phyloP scores from a whole-genome alignment of 805 yeast genomes.

The Candida ovalis region DNA sequence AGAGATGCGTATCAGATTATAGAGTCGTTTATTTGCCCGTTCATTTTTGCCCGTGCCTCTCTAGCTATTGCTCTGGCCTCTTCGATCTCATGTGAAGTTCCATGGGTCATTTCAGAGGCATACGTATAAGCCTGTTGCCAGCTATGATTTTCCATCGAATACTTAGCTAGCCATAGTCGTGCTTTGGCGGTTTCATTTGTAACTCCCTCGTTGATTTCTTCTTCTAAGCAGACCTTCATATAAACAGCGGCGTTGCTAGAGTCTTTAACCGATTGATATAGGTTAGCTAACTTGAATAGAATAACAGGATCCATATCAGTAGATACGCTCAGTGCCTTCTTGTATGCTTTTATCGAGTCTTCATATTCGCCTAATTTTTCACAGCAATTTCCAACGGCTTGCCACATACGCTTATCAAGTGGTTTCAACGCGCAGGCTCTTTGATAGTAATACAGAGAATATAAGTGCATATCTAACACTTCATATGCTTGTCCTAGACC shows the following conservation, averaged over 20 bases:
- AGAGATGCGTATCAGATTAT: too few relatives aligned
- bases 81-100: conserved; percentile 81
- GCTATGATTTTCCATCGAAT: conserved; percentile 51
- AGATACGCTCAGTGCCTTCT: conserved; percentile 61
- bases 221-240: conserved; percentile 67
- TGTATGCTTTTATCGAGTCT: conserved; percentile 78
- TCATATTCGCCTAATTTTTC: conserved; percentile 66
- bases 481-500: conserved; percentile 98
- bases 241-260: conserved; percentile 49
- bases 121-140: conserved; percentile 68
- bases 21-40: conserved; percentile 2
- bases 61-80: conserved; percentile 83
- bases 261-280: conserved; percentile 58
- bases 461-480: conserved; percentile 90
- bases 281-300: conserved; percentile 61
- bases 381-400: conserved; percentile 85
- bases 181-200: conserved; percentile 78
- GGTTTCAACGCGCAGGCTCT: conserved; percentile 87
- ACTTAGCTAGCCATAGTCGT: conserved; percentile 78
- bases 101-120: conserved; percentile 67
- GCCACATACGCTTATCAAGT: conserved; percentile 92
- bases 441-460: conserved; percentile 89
- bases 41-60: conserved; percentile 62
- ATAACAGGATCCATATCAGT: conserved; percentile 50
- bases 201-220: conserved; percentile 59